A percentile compares a stretch with the other conserved stretches of the same genome.
Evolutionary conservation across 2,329 filamentous ascomycete genomes (phyloP).

Genomic region (Myriosclerotinia duriaeana): DNA sequence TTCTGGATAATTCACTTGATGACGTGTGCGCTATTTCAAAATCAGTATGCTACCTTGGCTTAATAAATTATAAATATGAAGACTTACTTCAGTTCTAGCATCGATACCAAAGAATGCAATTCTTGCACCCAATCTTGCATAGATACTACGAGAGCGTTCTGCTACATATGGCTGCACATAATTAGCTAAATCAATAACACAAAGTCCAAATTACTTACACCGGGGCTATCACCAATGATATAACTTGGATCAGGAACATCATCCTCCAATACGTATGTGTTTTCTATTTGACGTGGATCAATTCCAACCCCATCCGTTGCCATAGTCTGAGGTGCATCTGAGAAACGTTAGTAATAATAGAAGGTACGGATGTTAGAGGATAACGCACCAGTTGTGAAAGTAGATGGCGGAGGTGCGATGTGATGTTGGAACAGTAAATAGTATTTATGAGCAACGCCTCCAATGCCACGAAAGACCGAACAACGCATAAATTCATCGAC

Average conservation of each 20-base stretch:
- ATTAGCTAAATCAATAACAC: neutral
- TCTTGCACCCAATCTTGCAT: slow-evolving; percentile 76
- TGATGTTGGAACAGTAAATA: slow-evolving; percentile 98
- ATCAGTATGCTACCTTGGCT: neutral
- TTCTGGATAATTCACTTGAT: slow-evolving; percentile 91
- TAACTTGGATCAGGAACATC: slow-evolving; percentile 64
- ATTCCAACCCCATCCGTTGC: slow-evolving; percentile 55
- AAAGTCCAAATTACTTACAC: slow-evolving; percentile 41
- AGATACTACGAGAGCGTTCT: slow-evolving; percentile 83
- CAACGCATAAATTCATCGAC: slow-evolving; percentile 91
- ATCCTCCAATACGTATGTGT: slow-evolving; percentile 68
- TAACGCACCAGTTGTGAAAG: slow-evolving; percentile 73
- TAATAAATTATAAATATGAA: slow-evolving; percentile 36
- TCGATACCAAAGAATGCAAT: slow-evolving; percentile 87
- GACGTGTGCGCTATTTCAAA: slow-evolving; percentile 65
- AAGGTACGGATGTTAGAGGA: slow-evolving; percentile 20
- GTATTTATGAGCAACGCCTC: slow-evolving; percentile 93
- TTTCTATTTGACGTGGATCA: slow-evolving; percentile 68
- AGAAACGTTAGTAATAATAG: slow-evolving; percentile 25
- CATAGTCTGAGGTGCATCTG: slow-evolving; percentile 53
- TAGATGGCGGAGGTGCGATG: slow-evolving; percentile 77
- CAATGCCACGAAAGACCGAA: slow-evolving; percentile 86
- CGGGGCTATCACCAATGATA: slow-evolving; percentile 61
- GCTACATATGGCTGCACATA: slow-evolving; percentile 74
- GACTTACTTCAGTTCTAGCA: slow-evolving; percentile 71